Conservation (phyloP, 2,329 filamentous ascomycete genomes). For the Fusarium verticillioides region DNA sequence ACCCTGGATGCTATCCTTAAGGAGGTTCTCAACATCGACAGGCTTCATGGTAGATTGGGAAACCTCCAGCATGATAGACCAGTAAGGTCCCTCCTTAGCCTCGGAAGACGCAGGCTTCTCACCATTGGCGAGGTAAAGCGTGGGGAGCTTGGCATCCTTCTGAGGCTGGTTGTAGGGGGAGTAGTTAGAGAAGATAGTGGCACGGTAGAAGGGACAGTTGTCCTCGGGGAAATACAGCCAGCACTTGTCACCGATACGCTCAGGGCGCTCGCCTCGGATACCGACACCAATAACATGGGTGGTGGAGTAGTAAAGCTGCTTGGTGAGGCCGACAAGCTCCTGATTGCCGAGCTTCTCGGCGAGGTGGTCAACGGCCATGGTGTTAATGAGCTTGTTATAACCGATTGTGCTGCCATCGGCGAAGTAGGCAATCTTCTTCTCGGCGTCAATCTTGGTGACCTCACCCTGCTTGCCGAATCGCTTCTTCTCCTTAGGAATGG, state of each 20-base stretch:
- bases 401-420: conserved; percentile 87
- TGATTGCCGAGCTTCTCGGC: conserved; percentile 88
- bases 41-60: conserved; percentile 97
- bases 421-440: conserved; percentile 83
- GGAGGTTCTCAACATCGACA: conserved; percentile 84
- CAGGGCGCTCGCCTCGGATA: conserved; percentile 88
- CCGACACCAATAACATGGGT: conserved; percentile 98
- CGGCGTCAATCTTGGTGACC: conserved; percentile 88
- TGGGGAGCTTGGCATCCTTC: conserved; percentile 83
- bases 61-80: conserved; percentile 99
- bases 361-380: conserved; percentile 93
- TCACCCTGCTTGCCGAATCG: conserved; percentile 86
- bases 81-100: conserved; percentile 91
- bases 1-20: conserved; percentile 93
- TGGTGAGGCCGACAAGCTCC: conserved; percentile 83
- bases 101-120: conserved; percentile 79
- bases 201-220: conserved; percentile 98
- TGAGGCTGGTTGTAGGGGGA: conserved; percentile 97
- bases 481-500: conserved; percentile 90
- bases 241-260: conserved; percentile 99
- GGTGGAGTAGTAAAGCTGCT: conserved; percentile 94
- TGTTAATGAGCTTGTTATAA: conserved; percentile 93
- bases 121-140: conserved; percentile 85
- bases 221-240: conserved; percentile 99
- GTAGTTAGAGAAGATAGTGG: conserved; percentile 99